Evolutionary conservation across 345 rosid species (phyloP).

Genomic region (Citrus maxima): DNA sequence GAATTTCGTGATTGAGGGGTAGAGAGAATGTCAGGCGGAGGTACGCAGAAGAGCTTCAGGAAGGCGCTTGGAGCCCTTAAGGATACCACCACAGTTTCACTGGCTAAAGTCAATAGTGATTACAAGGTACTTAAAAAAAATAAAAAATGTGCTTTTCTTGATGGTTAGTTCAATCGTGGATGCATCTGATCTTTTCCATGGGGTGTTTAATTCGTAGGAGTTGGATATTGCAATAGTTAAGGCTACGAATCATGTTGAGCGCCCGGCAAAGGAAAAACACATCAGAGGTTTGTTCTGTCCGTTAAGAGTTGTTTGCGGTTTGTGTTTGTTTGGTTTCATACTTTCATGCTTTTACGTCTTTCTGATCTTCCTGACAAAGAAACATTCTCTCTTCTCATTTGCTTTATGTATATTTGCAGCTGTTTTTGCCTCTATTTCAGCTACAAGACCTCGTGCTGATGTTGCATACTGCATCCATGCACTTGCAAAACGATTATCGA

Average conservation of each 20-base stretch:
- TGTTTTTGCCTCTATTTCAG: constrained; percentile 84
- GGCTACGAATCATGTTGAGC: constrained; percentile 93
- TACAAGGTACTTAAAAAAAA: constrained; percentile 62
- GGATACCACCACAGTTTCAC: constrained; percentile 94
- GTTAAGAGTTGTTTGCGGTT: too few relatives aligned
- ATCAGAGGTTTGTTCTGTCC: constrained; percentile 54
- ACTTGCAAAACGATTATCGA: constrained; percentile 78
- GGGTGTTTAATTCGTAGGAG: constrained; percentile 37
- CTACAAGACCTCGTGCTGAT: constrained; percentile 98
- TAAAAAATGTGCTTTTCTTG: background rate
- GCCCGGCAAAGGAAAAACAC: constrained; percentile 86
- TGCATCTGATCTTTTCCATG: constrained; percentile 12
- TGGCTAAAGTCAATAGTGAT: constrained; percentile 96
- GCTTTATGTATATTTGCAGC: constrained; percentile 47
- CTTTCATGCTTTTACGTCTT: background rate
- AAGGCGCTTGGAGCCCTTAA: constrained; percentile 95
- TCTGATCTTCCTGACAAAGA: background rate
- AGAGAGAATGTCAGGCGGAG: constrained; percentile 73
- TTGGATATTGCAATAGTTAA: constrained; percentile 96
- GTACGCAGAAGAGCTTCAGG: constrained; percentile 83
- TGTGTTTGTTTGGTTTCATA: background rate
- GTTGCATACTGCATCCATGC: constrained; percentile 97
- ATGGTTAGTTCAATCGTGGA: background rate
- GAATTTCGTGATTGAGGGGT: constrained; percentile 37
- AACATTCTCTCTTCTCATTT: constrained; percentile 2